Evolutionary conservation across 805 yeast genomes (phyloP).

Genomic region (Candida hungchunana): DNA sequence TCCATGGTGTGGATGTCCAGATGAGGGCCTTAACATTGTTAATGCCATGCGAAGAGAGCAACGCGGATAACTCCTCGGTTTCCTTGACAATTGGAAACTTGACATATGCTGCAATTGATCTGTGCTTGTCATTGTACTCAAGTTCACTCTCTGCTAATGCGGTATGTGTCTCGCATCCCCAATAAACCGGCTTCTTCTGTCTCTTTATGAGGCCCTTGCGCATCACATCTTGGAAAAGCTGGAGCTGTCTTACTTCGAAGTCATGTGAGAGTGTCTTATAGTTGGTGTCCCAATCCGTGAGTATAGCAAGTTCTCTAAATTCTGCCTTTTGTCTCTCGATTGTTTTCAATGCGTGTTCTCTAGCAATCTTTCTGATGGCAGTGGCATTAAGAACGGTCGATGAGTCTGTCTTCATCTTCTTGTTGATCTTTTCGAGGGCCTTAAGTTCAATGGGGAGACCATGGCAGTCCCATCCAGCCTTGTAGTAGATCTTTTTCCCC

Average conservation of each 20-base stretch:
- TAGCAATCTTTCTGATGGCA: conserved; percentile 65
- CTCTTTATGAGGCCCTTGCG: conserved; percentile 67
- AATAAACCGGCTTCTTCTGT: conserved; percentile 91
- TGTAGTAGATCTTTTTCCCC: conserved; percentile 62
- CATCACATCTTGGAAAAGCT: conserved; percentile 62
- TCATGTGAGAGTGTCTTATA: conserved; percentile 69
- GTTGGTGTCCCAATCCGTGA: conserved; percentile 75
- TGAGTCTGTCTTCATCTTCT: conserved; percentile 31
- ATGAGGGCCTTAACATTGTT: conserved; percentile 42
- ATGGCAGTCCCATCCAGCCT: conserved; percentile 99
- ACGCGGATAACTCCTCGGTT: conserved; percentile 16
- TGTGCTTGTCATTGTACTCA: conserved; percentile 74
- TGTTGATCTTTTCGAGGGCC: conserved; percentile 50
- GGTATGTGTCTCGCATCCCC: conserved; percentile 93
- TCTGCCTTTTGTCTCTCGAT: conserved; percentile 57
- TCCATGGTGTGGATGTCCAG: conserved; percentile 99
- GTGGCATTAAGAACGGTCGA: conserved; percentile 35
- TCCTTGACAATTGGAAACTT: conserved; percentile 52
- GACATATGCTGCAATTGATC: conserved; percentile 62
- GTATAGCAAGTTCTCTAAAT: conserved; percentile 68
- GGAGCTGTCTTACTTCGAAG: conserved; percentile 73
- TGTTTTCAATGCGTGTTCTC: conserved; percentile 64
- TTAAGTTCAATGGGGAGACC: conserved; percentile 95
- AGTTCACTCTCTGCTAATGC: conserved; percentile 96
- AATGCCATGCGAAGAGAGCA: conserved; percentile 9